Conservation (phyloP, 2,329 filamentous ascomycete genomes). For the Pseudogymnoascus sp. region DNA sequence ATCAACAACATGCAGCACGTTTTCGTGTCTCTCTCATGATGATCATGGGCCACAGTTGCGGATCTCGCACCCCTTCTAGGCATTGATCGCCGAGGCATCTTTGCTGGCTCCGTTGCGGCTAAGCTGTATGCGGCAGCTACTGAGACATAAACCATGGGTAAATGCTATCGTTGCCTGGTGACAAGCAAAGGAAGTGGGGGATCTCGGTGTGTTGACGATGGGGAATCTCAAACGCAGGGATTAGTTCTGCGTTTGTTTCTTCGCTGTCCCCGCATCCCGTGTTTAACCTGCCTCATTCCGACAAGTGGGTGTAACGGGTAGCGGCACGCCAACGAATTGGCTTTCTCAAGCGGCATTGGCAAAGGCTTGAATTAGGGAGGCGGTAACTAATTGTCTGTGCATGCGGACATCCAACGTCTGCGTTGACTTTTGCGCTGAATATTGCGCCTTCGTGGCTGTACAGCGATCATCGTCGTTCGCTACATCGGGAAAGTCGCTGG, state of each 20-base stretch:
- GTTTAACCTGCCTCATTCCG: constrained; percentile 5
- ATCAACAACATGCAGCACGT: background rate
- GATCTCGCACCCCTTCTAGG: background rate
- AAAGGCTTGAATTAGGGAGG: constrained; percentile 1
- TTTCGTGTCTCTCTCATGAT: background rate
- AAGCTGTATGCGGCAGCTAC: background rate
- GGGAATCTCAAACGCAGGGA: background rate
- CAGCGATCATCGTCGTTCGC: background rate
- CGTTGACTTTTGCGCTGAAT: background rate
- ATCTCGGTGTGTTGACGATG: background rate
- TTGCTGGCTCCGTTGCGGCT: background rate
- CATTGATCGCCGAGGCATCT: background rate
- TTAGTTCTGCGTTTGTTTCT: background rate
- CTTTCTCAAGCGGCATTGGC: background rate
- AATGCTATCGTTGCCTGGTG: background rate
- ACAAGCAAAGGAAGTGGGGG: background rate
- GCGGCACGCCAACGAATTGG: background rate
- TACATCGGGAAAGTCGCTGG: background rate
- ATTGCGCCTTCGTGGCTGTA: background rate
- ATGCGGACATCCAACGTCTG: background rate
- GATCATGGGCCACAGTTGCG: background rate
- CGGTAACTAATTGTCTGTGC: background rate
- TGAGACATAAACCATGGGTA: background rate
- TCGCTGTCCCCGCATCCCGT: background rate
- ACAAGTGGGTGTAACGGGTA: background rate